phyloP scores from a whole-genome alignment of 306 rosid species.

The Prunus fruticosa region DNA sequence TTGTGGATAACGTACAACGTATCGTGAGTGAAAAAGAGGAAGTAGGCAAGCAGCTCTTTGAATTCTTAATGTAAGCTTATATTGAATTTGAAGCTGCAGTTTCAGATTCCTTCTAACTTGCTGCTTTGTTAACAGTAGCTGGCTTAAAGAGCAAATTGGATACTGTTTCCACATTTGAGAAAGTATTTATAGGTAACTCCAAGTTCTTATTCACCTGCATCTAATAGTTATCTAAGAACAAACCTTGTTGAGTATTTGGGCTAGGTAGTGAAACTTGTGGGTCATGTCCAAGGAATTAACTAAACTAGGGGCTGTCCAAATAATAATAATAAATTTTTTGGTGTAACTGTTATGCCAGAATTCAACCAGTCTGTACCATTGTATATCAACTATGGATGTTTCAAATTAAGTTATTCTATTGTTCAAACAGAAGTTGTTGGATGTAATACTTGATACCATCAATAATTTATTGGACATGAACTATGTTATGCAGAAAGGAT shows the following conservation, averaged over 20 bases:
- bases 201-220: conserved; percentile 18
- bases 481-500: conserved; percentile 53
- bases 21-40: conserved; percentile 64
- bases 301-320: too few relatives aligned
- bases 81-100: conserved; percentile 16
- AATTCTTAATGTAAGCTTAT: conserved; percentile 14
- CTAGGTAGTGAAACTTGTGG: neutral
- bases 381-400: neutral
- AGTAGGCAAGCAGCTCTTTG: conserved; percentile 51
- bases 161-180: conserved; percentile 52
- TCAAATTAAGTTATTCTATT: neutral
- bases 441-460: neutral
- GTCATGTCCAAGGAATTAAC: neutral
- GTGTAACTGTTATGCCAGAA: neutral
- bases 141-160: conserved; percentile 64
- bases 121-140: conserved; percentile 42
- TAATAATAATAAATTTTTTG: neutral
- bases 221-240: neutral
- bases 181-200: conserved; percentile 55
- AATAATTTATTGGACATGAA: conserved; percentile 3
- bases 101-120: conserved; percentile 8
- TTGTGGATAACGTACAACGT: conserved; percentile 51
- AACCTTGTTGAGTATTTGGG: neutral
- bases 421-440: neutral
- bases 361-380: neutral